A percentile compares a stretch with the other conserved stretches of the same genome.
These are phyloP conservation scores for Fusarium pilosicola DNA, from an alignment of 2,329 filamentous ascomycete genomes.

Conservation along the genomic window DNA sequence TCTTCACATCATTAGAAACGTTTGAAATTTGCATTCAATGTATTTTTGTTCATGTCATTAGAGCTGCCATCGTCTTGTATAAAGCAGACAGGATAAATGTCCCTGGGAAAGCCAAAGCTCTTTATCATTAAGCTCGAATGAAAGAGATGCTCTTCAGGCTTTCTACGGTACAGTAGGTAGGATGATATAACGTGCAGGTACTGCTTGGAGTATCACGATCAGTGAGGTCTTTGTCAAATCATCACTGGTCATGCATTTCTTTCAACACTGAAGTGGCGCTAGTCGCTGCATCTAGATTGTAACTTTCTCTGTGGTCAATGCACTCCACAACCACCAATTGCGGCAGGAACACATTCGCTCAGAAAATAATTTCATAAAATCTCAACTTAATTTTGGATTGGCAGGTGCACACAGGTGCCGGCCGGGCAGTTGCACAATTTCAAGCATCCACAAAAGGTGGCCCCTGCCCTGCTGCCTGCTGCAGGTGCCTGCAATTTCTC, in stretches of 20 bases:
- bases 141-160: not conserved
- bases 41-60: not conserved
- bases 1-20: too few species aligned
- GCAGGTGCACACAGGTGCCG: not conserved
- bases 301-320: not conserved
- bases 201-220: not conserved
- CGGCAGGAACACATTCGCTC: not conserved
- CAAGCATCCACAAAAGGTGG: not conserved
- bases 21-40: not conserved
- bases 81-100: not conserved
- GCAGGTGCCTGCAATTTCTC: slow-evolving; percentile 2
- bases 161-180: not conserved
- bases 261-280: not conserved
- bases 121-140: not conserved
- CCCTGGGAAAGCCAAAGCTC: not conserved
- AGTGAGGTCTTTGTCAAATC: not conserved
- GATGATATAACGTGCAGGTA: not conserved
- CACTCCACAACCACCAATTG: not conserved
- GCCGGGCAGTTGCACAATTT: not conserved
- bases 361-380: slow-evolving; percentile 2
- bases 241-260: not conserved
- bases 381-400: not conserved
- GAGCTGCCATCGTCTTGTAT: not conserved
- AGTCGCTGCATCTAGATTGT: not conserved
- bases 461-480: slow-evolving; percentile 1